Evolutionary conservation across 2,329 filamentous ascomycete species (phyloP), one percentile per base, ranked within the genome.

Genomic region (Sporothrix pallida): DNA sequence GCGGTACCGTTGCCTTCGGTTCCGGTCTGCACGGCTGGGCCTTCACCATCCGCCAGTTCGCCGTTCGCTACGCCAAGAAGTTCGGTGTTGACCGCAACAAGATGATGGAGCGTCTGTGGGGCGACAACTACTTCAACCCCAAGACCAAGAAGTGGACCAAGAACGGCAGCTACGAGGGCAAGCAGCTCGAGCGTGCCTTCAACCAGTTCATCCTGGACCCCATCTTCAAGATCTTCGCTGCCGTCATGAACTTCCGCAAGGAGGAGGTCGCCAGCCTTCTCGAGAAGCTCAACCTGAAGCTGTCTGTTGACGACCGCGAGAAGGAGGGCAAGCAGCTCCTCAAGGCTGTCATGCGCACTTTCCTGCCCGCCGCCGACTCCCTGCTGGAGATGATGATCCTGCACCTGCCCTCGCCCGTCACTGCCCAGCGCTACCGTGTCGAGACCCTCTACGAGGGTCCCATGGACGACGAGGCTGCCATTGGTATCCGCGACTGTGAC

Each of bases 91-190:
- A 99, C 91, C 95, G 95, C 86, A 92, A 91, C 88, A 98, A 98
- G 94, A 98, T 99, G 96, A 97, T 98, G 93, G 94, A 98, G 89
- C 94, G 96, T 92, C 94, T 99, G 80, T 99, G 96, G 96, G 96
- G 96, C 80, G 96, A 99, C 91, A 98, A 94, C 90, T 99, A 90
- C 91, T 99, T 99, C 93, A 98, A 99, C 91, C 93, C 96, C 80
- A 90, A 93, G 87, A 99, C 96, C 89, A 99, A 98, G 94, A 99
- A 99, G 92, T 99, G 96, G 96, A 95, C 95, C 85, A 98, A 93
- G 89, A 89, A 87, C 83, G 88, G 87, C 80, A 92, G 89, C 78
- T 87, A 93, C 83, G 94, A 97, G 82, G 95, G 94, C 83, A 92
- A 97, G 89, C 83, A 86, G 78, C 91, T 97, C 74, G 96, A 98